Base-by-base conservation (phyloP, 1,284 basidiomycete genomes). In the Irpex rosettiformis region DNA sequence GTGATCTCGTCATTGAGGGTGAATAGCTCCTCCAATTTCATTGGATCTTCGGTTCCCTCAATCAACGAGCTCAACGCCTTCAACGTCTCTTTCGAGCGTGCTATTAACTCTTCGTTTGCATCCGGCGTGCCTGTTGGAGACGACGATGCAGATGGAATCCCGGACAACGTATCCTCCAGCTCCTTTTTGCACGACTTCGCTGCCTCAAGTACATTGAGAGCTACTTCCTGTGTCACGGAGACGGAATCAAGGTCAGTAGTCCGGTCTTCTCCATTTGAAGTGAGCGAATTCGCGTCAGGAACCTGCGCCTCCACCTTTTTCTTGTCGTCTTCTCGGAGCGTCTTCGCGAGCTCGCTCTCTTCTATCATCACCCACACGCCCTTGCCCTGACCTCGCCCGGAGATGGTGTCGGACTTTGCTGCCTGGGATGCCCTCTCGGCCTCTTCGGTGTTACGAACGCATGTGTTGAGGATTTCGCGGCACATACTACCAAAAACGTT, bases 391-490 rank as follows among this genome's bases (percentile, higher is more conserved):
- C 77, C 77, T 29, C 75, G 71, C 2, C 77, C 75, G 43, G 71
- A 72, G 24, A 59, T 61, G 56, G 66, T 66, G 33, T 58, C 64
- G n/a, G 63, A 56, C 40, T 66, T 68, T 6, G 71, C 58, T 8
- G 64, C 64, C 58, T 77, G 77, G 4, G 79, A 70, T 16, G 65
- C 74, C 58, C 75, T 76, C 66, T 88, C 87, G 0, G 89, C 89
- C 62, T 86, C 86, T 70, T 97, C 94, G 0, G 93, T 97, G 66
- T 97, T 97, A 59, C 96, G 80, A 10, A 97, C 85, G 71, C 96
- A 98, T 16, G 86, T 85, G 65, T 86, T 87, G 62, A 92, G 70
- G 53, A 92, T 92, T 58, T 92, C 88, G 16, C 89, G 77, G 66
- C 89, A 91, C 78, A 89, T 84, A 59, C 85, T 87, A 60, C 10